A percentile compares a stretch with the other conserved stretches of the same genome.
Conservation (phyloP, 176 grass and related monocot species). For the Alloteropsis semialata region DNA sequence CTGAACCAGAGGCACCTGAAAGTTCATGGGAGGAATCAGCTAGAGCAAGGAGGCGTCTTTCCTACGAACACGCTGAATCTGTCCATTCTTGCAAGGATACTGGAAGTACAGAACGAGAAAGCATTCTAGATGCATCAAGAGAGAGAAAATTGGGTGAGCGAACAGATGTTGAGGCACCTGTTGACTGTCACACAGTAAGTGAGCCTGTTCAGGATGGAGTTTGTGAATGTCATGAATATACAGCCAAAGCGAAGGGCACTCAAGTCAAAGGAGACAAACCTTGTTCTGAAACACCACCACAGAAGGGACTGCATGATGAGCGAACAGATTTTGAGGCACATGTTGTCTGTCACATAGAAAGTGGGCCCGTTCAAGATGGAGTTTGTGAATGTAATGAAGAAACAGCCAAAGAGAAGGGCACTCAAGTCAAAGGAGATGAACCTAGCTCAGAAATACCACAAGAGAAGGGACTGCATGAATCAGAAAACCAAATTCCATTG, state of each 20-base stretch:
- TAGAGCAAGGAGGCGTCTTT: conserved; percentile 35
- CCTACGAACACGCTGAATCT: conserved; percentile 23
- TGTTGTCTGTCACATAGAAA: conserved; percentile 23
- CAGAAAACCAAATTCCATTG: conserved; percentile 16
- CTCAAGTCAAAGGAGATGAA: conserved; percentile 7
- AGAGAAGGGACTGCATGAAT: conserved; percentile 21
- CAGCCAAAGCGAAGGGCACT: conserved; percentile 15
- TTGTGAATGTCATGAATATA: conserved; percentile 16
- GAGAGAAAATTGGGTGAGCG: conserved; percentile 1
- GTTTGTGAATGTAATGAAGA: conserved; percentile 12
- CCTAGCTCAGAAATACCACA: not conserved
- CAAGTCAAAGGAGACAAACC: conserved; percentile 2
- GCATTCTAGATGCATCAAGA: not conserved
- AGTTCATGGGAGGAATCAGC: conserved; percentile 1
- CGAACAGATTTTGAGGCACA: not conserved
- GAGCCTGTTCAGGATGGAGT: conserved; percentile 7
- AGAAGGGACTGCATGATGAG: conserved; percentile 13
- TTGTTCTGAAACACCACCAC: not conserved
- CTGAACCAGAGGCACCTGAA: conserved; percentile 13
- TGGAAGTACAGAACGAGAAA: conserved; percentile 32
- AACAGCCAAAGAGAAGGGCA: conserved; percentile 18
- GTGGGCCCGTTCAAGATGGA: conserved; percentile 6
- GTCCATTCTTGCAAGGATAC: conserved; percentile 20
- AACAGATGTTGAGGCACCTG: conserved; percentile 12
- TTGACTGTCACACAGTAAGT: conserved; percentile 23